These are phyloP conservation scores for Phytophthora fragariaefolia DNA, from an alignment of 352 stramenopile species.

Conservation along the genomic window DNA sequence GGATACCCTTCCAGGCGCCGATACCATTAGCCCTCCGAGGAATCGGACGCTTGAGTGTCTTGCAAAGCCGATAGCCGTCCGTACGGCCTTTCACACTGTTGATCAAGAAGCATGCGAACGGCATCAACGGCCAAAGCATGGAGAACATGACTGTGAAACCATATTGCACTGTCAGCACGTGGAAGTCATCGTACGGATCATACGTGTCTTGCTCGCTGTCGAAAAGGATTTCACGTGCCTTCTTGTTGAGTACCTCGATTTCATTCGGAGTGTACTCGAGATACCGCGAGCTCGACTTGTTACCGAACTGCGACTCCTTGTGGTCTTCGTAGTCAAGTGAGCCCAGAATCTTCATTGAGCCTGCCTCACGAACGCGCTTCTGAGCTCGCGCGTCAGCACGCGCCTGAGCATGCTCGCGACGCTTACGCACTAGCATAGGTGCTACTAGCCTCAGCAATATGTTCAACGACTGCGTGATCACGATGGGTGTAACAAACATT, in stretches of 20 bases:
- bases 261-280: slow-evolving; percentile 65
- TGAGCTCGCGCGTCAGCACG: slow-evolving; percentile 68
- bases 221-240: slow-evolving; percentile 73
- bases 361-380: slow-evolving; percentile 69
- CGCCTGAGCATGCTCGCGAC: slow-evolving; percentile 63
- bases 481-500: slow-evolving; percentile 89
- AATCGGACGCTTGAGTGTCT: slow-evolving; percentile 76
- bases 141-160: slow-evolving; percentile 86
- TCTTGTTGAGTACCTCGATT: slow-evolving; percentile 73
- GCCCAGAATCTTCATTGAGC: slow-evolving; percentile 84
- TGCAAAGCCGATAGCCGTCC: slow-evolving; percentile 71
- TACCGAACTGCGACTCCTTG: slow-evolving; percentile 74
- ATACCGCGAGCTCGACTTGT: slow-evolving; percentile 72
- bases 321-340: slow-evolving; percentile 81
- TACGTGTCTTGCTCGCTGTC: slow-evolving; percentile 78
- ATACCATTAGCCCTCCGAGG: slow-evolving; percentile 77
- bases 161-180: slow-evolving; percentile 73
- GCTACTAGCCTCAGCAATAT: slow-evolving; percentile 72
- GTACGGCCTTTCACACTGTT: slow-evolving; percentile 74
- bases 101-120: slow-evolving; percentile 73
- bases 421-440: slow-evolving; percentile 73
- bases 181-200: slow-evolving; percentile 82
- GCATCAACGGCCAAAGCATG: slow-evolving; percentile 81
- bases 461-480: slow-evolving; percentile 86
- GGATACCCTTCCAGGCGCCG: slow-evolving; percentile 68